Evolutionary conservation across 768 basidiomycete genomes (phyloP), one percentile per base, ranked within the genome.

Genomic region (Rhodotorula sphaerocarpa): DNA sequence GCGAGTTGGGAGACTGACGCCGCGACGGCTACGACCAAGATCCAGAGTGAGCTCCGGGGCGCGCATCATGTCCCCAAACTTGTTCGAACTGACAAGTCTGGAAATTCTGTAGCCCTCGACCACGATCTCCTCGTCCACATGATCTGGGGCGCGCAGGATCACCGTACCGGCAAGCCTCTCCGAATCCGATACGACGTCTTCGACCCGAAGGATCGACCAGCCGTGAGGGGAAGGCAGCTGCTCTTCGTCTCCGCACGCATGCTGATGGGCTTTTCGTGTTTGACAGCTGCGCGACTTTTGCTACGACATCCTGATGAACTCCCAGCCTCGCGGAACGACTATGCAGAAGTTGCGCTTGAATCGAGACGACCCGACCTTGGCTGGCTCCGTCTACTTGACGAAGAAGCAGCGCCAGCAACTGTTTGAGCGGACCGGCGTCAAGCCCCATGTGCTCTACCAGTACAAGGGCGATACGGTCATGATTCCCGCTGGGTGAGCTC

Each of bases 291-390:
- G 63, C 48, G 63, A 65, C 18, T 65, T 44, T 58, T 60, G 59
- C 50, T 66, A 31, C 36, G 64, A 60, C 6, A 3, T 55, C 9
- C 41, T 56, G 6, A 27, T 28, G 27, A 34, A 36, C 27, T 48
- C 51, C 39, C 43, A 46, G 14, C 43, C 54, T 15, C 42, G 43
- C 25, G 50, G 54, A 6, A 31, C 28, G 2, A 27, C 50, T 10
- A n/a, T 30, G 5, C 0, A 18, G 15, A 46, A 50, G 46, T 61
- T 53, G 59, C 21, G 25, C 11, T 39, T 53, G 31, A 43, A 33
- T 14, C 59, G 57, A 46, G 64, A 66, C 64, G 64, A 66, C 50
- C 64, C 64, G 25, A 44, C 60, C 18, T 50, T 66, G 30, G 48
- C 18, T 27, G 59, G 55, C 36, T 51, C 55, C 21, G 11, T 62